A percentile compares a stretch with the other conserved stretches of the same genome.
Conservation (phyloP, 2,329 filamentous ascomycete genomes). For the Ophiosphaerella korrae region DNA sequence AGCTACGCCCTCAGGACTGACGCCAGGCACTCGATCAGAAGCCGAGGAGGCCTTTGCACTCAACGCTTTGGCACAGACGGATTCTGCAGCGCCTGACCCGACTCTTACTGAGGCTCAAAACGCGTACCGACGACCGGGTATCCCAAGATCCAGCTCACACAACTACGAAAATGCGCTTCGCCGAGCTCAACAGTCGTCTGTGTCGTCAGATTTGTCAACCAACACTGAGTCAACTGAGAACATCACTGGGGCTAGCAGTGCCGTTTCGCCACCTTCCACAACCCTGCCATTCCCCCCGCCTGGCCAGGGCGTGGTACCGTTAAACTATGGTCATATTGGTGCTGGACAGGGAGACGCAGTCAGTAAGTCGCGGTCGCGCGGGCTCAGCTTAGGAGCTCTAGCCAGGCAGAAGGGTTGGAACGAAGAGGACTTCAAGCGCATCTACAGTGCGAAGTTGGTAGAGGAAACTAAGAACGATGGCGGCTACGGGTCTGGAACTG, state of each 20-base stretch:
- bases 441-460: conserved; percentile 34
- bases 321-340: conserved; percentile 32
- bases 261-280: conserved; percentile 23
- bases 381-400: conserved; percentile 36
- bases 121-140: conserved; percentile 34
- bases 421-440: conserved; percentile 42
- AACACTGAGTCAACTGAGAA: conserved; percentile 16
- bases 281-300: conserved; percentile 30
- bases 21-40: conserved; percentile 43
- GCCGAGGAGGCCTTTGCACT: conserved; percentile 40
- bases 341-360: conserved; percentile 27
- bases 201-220: conserved; percentile 29
- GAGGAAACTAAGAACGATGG: conserved; percentile 26
- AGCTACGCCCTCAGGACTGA: conserved; percentile 41
- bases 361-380: conserved; percentile 37
- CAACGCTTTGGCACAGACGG: conserved; percentile 40
- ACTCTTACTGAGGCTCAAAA: conserved; percentile 30
- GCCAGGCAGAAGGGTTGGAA: conserved; percentile 42
- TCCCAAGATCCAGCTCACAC: conserved; percentile 31
- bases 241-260: conserved; percentile 10
- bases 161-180: conserved; percentile 41
- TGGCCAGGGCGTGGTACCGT: conserved; percentile 41
- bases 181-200: conserved; percentile 27
- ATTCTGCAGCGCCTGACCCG: conserved; percentile 42
- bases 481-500: conserved; percentile 32